These are phyloP conservation scores for Ogataea wickerhamii DNA, from an alignment of 805 yeast species.

Conservation along the genomic window DNA sequence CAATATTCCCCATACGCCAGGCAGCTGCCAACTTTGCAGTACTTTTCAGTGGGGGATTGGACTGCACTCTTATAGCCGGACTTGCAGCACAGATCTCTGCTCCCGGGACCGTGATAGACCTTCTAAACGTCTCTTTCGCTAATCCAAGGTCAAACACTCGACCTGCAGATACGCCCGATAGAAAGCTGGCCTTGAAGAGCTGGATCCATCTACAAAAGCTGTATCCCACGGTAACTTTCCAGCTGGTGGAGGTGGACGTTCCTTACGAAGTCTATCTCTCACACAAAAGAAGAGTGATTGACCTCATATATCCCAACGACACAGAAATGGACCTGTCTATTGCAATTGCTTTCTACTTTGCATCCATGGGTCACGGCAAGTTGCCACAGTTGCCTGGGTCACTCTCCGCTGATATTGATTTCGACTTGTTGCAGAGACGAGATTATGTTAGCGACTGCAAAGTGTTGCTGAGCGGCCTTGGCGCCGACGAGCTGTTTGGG, in stretches of 20 bases:
- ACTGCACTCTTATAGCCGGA: slow-evolving; percentile 79
- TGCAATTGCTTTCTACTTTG: slow-evolving; percentile 93
- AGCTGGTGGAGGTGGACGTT: slow-evolving; percentile 69
- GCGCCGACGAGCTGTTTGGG: slow-evolving; percentile 96
- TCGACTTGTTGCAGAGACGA: slow-evolving; percentile 9
- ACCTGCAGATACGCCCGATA: slow-evolving; percentile 78
- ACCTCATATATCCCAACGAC: slow-evolving; percentile 73
- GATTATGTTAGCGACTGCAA: slow-evolving; percentile 51
- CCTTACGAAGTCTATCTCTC: slow-evolving; percentile 60
- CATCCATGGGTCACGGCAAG: slow-evolving; percentile 57
- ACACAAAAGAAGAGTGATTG: slow-evolving; percentile 49
- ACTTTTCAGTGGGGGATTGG: slow-evolving; percentile 92
- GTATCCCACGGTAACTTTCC: slow-evolving; percentile 42
- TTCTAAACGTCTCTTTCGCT: slow-evolving; percentile 90
- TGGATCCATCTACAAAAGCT: slow-evolving; percentile 45
- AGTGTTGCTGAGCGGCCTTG: slow-evolving; percentile 86
- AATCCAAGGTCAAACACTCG: slow-evolving; percentile 69
- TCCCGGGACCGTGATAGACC: slow-evolving; percentile 49
- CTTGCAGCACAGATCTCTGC: slow-evolving; percentile 36
- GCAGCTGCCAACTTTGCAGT: slow-evolving; percentile 47
- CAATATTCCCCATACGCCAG: slow-evolving; percentile 55
- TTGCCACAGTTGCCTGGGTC: neutral
- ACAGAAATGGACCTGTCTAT: slow-evolving; percentile 96
- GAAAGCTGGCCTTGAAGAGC: slow-evolving; percentile 67
- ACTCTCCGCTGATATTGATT: slow-evolving; percentile 12